Conservation (phyloP, 768 basidiomycete genomes). For the Leccinum subtestaceum region DNA sequence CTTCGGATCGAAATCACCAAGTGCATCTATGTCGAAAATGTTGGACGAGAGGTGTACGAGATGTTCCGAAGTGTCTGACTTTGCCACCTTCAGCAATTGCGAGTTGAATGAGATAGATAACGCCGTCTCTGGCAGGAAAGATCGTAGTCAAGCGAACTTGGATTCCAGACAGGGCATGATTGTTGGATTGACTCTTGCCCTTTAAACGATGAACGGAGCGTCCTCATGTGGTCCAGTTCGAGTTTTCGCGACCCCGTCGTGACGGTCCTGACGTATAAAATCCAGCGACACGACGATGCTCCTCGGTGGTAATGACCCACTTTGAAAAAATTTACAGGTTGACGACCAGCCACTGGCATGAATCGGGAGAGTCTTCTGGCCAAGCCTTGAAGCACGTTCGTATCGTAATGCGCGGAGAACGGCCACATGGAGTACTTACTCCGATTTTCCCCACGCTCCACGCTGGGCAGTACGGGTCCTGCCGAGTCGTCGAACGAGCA, state of each 20-base stretch:
- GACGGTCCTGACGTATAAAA: slow-evolving; percentile 15
- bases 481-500: too few relatives aligned
- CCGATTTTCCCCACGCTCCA: slow-evolving; percentile 30
- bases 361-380: background rate
- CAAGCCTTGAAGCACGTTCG: slow-evolving; percentile 9
- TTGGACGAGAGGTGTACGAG: slow-evolving; percentile 18
- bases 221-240: background rate
- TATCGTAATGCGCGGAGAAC: slow-evolving; percentile 51
- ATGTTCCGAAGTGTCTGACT: slow-evolving; percentile 10
- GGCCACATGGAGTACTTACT: slow-evolving; percentile 47
- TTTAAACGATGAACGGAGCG: slow-evolving; percentile 3
- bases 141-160: slow-evolving; percentile 15
- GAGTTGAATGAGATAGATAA: slow-evolving; percentile 3
- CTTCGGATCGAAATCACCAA: slow-evolving; percentile 7
- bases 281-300: slow-evolving; percentile 37
- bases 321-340: slow-evolving; percentile 38
- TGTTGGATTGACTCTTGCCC: slow-evolving; percentile 9
- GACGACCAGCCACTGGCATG: slow-evolving; percentile 22
- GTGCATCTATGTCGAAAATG: background rate
- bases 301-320: slow-evolving; percentile 36
- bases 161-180: slow-evolving; percentile 18
- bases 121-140: slow-evolving; percentile 4
- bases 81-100: slow-evolving; percentile 4
- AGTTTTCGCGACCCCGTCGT: background rate
- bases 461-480: too few relatives aligned